phyloP scores from a whole-genome alignment of 108 stramenopile species.

The Nitzschia putrida region DNA sequence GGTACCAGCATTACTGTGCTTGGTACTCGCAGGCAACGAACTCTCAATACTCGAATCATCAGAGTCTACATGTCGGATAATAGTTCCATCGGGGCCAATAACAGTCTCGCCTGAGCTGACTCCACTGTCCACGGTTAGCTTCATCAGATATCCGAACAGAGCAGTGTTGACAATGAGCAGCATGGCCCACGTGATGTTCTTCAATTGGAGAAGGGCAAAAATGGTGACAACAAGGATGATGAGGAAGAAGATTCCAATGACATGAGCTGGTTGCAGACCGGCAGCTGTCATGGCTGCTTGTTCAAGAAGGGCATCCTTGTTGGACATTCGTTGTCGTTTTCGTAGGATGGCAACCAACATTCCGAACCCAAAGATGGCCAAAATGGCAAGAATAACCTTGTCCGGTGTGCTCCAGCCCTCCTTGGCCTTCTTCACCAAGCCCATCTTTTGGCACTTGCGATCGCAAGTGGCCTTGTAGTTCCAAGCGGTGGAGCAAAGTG shows the following conservation, averaged over 20 bases:
- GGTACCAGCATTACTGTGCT: constrained; percentile 39
- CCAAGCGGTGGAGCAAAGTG: constrained; percentile 77
- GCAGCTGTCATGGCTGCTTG: constrained; percentile 84
- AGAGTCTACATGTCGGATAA: constrained; percentile 56
- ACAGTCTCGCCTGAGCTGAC: constrained; percentile 69
- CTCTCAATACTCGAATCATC: constrained; percentile 53
- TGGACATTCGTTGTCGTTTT: constrained; percentile 80
- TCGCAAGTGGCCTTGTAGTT: constrained; percentile 62
- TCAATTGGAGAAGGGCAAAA: constrained; percentile 72
- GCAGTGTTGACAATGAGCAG: constrained; percentile 71
- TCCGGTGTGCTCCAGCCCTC: constrained; percentile 82
- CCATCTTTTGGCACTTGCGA: constrained; percentile 56
- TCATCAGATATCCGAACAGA: constrained; percentile 85
- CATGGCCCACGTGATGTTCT: constrained; percentile 82
- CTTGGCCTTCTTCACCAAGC: constrained; percentile 31
- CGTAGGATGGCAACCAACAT: constrained; percentile 71
- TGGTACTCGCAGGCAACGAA: constrained; percentile 11
- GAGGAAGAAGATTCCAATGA: constrained; percentile 71
- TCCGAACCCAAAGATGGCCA: constrained; percentile 69
- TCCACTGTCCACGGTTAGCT: constrained; percentile 74
- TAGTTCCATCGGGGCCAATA: constrained; percentile 79
- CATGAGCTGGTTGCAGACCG: constrained; percentile 77
- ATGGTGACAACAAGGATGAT: constrained; percentile 69
- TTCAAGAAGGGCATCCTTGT: constrained; percentile 84
- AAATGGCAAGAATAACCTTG: constrained; percentile 69